These are phyloP conservation scores for Zoysia pacifica DNA, from an alignment of 176 grass and related monocot species.

Conservation along the genomic window DNA sequence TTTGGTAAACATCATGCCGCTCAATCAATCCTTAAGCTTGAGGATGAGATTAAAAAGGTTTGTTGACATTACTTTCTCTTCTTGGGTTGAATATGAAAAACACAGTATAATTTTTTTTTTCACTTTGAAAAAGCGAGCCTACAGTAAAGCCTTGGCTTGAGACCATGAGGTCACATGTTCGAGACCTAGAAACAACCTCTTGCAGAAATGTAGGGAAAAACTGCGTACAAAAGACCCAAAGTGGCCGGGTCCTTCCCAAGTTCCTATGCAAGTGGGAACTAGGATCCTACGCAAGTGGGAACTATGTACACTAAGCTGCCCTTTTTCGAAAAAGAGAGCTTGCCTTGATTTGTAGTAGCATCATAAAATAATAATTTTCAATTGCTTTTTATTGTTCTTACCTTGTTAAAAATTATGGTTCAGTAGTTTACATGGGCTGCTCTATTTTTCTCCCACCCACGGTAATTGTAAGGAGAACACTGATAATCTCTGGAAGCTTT, in stretches of 20 bases:
- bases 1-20: constrained; percentile 86
- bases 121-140: background rate
- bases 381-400: background rate
- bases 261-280: no score
- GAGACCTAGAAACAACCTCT: no score
- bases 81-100: no score
- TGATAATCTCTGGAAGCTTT: constrained; percentile 11
- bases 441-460: background rate
- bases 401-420: constrained; percentile 6
- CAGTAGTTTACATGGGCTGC: background rate
- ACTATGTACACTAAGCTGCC: no score
- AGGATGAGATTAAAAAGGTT: constrained; percentile 93
- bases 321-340: background rate
- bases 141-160: no score
- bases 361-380: background rate
- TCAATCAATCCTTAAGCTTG: constrained; percentile 68
- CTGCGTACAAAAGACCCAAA: no score
- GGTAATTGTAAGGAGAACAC: background rate
- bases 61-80: background rate
- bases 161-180: no score
- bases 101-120: background rate
- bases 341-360: background rate
- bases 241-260: no score
- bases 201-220: no score
- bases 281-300: no score